Conservation (phyloP, 345 rosid species). For the Toxicodendron radicans region DNA sequence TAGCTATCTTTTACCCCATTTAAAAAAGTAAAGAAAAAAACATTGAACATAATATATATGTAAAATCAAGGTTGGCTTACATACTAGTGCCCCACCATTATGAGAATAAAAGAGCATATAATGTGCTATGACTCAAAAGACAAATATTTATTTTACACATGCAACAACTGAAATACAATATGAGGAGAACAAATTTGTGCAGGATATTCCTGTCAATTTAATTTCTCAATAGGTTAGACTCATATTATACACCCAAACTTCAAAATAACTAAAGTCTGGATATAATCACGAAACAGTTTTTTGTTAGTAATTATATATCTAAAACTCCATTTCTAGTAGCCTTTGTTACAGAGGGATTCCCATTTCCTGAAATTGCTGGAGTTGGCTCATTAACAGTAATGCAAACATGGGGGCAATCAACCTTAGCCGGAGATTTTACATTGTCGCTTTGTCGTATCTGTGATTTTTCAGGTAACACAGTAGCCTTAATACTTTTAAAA, state of each 20-base stretch:
- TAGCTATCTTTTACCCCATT: no score
- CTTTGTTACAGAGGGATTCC: constrained; percentile 4
- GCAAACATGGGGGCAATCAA: constrained; percentile 10
- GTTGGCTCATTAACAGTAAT: constrained; percentile 13
- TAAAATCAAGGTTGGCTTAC: no score
- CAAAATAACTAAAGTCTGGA: background rate
- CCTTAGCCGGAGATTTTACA: background rate
- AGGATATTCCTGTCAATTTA: background rate
- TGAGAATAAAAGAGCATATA: no score
- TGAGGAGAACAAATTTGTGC: background rate
- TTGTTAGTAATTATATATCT: background rate
- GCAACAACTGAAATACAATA: no score
- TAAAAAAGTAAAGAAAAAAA: no score
- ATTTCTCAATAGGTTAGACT: background rate
- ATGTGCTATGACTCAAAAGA: no score
- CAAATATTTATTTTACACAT: background rate
- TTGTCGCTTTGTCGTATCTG: background rate
- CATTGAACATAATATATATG: no score
- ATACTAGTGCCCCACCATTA: no score
- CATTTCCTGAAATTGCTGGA: background rate
- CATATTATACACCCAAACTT: constrained; percentile 3
- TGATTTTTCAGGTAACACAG: constrained; percentile 29
- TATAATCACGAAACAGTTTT: background rate
- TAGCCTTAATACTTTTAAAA: constrained; percentile 35
- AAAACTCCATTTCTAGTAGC: constrained; percentile 1